phyloP scores from a whole-genome alignment of 202 grass and related monocot genomes.

The Cymbopogon flexuosus region DNA sequence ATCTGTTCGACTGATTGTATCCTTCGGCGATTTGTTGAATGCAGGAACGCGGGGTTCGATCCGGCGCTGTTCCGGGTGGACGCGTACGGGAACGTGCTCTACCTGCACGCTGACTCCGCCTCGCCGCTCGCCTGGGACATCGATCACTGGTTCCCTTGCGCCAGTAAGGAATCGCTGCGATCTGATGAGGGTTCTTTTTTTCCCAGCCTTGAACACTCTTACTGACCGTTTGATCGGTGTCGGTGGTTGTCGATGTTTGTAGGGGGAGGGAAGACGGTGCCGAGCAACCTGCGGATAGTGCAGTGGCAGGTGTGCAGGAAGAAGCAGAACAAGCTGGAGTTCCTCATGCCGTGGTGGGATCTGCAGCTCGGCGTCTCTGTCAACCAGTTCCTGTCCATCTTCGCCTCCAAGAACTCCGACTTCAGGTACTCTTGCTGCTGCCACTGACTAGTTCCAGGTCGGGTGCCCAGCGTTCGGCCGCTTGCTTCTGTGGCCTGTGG shows the following conservation, averaged over 20 bases:
- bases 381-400: slow-evolving; percentile 83
- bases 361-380: slow-evolving; percentile 89
- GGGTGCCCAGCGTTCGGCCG: not conserved
- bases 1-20: not conserved
- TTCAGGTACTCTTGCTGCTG: slow-evolving; percentile 42
- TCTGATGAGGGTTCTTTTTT: not conserved
- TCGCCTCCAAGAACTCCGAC: slow-evolving; percentile 57
- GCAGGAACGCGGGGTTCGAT: slow-evolving; percentile 93
- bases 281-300: slow-evolving; percentile 75
- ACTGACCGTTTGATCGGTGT: not conserved
- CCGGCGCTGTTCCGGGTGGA: slow-evolving; percentile 83
- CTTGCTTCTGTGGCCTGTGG: not conserved
- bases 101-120: slow-evolving; percentile 71
- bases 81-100: slow-evolving; percentile 83
- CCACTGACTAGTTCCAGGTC: not conserved
- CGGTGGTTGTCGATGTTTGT: not conserved
- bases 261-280: slow-evolving; percentile 86
- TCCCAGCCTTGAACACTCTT: not conserved
- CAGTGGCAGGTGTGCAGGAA: slow-evolving; percentile 72
- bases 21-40: not conserved
- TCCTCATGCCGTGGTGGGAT: slow-evolving; percentile 96
- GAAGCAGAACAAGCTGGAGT: slow-evolving; percentile 78
- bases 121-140: slow-evolving; percentile 91
- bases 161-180: slow-evolving; percentile 36
- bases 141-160: slow-evolving; percentile 83